Evolutionary conservation across 2,329 filamentous ascomycete species (phyloP).

Genomic region (Neonectria neomacrospora): DNA sequence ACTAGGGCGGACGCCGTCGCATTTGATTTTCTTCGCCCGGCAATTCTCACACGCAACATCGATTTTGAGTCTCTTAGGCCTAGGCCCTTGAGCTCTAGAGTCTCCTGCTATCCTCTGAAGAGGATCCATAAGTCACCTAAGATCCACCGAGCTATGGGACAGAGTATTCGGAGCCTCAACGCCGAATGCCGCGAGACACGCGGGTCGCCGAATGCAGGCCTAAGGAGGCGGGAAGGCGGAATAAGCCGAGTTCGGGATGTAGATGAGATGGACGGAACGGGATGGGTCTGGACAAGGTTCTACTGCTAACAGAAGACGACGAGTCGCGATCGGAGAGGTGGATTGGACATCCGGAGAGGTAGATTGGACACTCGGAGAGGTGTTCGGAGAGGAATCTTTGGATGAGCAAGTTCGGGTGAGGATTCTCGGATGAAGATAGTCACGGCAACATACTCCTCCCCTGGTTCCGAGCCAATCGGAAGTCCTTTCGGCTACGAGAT

Average conservation of each 20-base stretch:
- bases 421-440: too few species aligned
- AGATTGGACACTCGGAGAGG: background rate
- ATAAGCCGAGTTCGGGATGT: background rate
- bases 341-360: background rate
- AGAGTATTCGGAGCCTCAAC: background rate
- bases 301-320: background rate
- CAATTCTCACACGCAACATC: slow-evolving; percentile 57
- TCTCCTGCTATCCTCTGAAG: slow-evolving; percentile 13
- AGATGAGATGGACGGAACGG: background rate
- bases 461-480: slow-evolving; percentile 28
- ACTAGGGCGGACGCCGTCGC: slow-evolving; percentile 55
- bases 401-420: background rate
- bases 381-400: background rate
- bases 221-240: background rate
- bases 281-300: background rate
- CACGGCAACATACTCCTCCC: background rate
- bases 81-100: slow-evolving; percentile 21
- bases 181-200: background rate
- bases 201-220: background rate
- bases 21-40: slow-evolving; percentile 55
- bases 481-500: background rate
- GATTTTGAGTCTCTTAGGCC: slow-evolving; percentile 55
- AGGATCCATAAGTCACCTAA: slow-evolving; percentile 27
- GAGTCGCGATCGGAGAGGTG: slow-evolving; percentile 13
- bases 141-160: background rate